These are phyloP conservation scores for Xylariaceae sp. DNA, from an alignment of 2,329 filamentous ascomycete species.

Conservation along the genomic window DNA sequence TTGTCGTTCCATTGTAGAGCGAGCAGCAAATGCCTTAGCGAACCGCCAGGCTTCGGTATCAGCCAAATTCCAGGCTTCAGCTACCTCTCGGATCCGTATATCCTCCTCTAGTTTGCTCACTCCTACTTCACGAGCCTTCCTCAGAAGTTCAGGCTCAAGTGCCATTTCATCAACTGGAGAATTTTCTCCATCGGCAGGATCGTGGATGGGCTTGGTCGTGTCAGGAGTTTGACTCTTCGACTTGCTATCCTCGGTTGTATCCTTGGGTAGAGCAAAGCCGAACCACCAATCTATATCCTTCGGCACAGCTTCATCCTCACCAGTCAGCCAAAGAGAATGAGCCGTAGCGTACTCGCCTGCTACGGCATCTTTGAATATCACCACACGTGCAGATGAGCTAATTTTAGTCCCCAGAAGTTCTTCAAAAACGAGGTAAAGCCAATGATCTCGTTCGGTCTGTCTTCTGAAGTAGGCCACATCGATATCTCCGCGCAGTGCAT, in stretches of 20 bases:
- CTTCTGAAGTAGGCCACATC: constrained; percentile 65
- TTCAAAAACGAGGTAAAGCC: constrained; percentile 71
- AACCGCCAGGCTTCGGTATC: constrained; percentile 80
- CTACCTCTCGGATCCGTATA: constrained; percentile 47
- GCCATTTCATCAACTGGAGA: constrained; percentile 51
- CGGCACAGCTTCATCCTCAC: constrained; percentile 57
- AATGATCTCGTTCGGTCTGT: constrained; percentile 70
- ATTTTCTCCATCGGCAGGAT: constrained; percentile 47
- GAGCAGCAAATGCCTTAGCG: constrained; percentile 63
- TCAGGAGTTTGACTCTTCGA: constrained; percentile 57
- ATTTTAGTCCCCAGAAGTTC: constrained; percentile 64
- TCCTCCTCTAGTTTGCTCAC: constrained; percentile 42
- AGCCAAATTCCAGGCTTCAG: constrained; percentile 67
- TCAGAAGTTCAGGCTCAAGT: constrained; percentile 55
- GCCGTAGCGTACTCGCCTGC: constrained; percentile 63
- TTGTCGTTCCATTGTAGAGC: constrained; percentile 59
- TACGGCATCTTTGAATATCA: constrained; percentile 78
- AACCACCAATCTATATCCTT: constrained; percentile 85
- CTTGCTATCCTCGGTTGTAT: constrained; percentile 49
- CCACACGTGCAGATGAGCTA: constrained; percentile 62
- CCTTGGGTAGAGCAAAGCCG: constrained; percentile 74
- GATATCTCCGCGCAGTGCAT: constrained; percentile 58
- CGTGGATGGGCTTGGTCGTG: constrained; percentile 50
- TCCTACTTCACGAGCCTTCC: constrained; percentile 50
- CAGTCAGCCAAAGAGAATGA: constrained; percentile 77